phyloP scores from a whole-genome alignment of 306 rosid species.

The Castanospermum australe region DNA sequence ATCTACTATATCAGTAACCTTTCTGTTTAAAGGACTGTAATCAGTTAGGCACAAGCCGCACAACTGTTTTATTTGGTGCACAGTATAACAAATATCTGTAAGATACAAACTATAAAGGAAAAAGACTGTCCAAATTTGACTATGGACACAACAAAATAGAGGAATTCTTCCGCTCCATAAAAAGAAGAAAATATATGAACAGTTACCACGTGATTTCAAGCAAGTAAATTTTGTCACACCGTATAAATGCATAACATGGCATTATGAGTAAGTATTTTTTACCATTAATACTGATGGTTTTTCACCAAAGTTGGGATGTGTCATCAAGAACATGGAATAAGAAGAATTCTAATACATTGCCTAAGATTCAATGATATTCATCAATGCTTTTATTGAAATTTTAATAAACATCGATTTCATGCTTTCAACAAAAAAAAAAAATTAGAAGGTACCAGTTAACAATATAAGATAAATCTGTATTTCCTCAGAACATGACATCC shows the following conservation, averaged over 20 bases:
- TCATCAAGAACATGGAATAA: background rate
- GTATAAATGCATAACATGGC: background rate
- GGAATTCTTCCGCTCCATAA: background rate
- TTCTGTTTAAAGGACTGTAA: background rate
- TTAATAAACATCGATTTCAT: background rate
- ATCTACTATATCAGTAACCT: conserved; percentile 3
- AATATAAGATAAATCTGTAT: background rate
- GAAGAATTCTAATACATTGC: background rate
- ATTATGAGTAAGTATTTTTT: background rate
- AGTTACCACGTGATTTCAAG: background rate
- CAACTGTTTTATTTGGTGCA: background rate
- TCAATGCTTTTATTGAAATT: background rate
- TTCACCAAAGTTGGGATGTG: background rate
- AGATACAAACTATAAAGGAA: background rate
- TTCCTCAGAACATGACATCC: background rate
- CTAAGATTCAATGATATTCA: background rate
- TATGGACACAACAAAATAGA: background rate
- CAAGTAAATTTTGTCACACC: background rate
- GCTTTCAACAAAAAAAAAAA: background rate
- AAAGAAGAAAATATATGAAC: background rate
- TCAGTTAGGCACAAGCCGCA: background rate
- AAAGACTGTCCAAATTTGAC: background rate
- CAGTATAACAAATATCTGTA: background rate
- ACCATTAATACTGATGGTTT: background rate
- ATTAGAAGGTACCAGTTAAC: background rate